A percentile compares a stretch with the other conserved stretches of the same genome.
Evolutionary conservation across 805 yeast genomes (phyloP).

Genomic region (Kregervanrija pseudodelftensis): DNA sequence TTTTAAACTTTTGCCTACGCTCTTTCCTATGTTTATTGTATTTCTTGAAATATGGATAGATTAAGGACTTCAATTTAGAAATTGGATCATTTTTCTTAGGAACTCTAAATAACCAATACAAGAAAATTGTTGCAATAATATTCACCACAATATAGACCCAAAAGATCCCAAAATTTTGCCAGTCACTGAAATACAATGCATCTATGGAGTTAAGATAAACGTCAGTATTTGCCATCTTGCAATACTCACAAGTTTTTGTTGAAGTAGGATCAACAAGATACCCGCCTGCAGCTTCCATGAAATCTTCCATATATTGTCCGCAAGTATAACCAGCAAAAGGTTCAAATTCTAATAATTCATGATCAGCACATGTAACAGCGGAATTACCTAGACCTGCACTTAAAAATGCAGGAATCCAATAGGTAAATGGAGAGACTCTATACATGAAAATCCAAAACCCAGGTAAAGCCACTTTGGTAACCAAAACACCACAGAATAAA

Average conservation of each 20-base stretch:
- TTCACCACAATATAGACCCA: constrained; percentile 38
- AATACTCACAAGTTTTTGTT: constrained; percentile 49
- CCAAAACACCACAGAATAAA: constrained; percentile 70
- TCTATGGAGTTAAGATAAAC: constrained; percentile 28
- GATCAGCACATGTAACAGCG: constrained; percentile 36
- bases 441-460: constrained; percentile 74
- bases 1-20: no score
- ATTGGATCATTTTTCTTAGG: constrained; percentile 36
- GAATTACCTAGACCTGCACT: constrained; percentile 45
- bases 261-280: constrained; percentile 33
- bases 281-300: constrained; percentile 36
- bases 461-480: constrained; percentile 31
- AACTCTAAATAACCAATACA: constrained; percentile 56
- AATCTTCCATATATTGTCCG: constrained; percentile 38
- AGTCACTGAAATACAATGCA: constrained; percentile 41
- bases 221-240: constrained; percentile 51
- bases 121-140: constrained; percentile 16
- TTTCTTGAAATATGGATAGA: no score
- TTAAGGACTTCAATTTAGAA: not conserved
- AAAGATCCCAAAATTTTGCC: constrained; percentile 52
- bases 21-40: no score
- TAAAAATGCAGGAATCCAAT: constrained; percentile 47
- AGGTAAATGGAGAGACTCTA: constrained; percentile 60
- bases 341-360: constrained; percentile 37
- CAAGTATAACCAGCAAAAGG: constrained; percentile 53